Evolutionary conservation across 192 early-diverging fungal genomes (phyloP), one percentile per base, ranked within the genome.

Genomic region (Backusella tarrabulga): DNA sequence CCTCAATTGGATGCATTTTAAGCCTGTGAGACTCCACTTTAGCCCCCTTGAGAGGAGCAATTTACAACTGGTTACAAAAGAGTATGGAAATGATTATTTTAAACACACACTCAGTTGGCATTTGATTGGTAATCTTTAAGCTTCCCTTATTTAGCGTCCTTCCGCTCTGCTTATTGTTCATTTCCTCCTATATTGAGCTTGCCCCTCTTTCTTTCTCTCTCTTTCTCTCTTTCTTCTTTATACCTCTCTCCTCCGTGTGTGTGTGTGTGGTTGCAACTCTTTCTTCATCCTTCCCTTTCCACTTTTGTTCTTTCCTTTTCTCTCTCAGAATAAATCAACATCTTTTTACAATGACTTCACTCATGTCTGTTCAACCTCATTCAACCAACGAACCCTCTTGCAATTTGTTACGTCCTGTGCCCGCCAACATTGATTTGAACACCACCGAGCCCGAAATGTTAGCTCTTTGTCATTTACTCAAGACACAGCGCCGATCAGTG

Each of bases 361-460:
- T 72, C 23, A 29, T 72, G 42, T 40, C 71, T 46, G 21, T 8
- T 44, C 68, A 70, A 23, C 68, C 14, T 40, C 34, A 23, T 7
- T 36, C 35, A 70, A 23, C 68, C 70, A 40, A 41, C 23, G 38
- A 42, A 41, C 26, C 17, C 21, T 44, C 34, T 38, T 40, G 36
- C 46, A 15, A 9, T 26, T 29, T 29, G 9, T 32, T 52, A 44
- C 71, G 42, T 17, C 71, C 38, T 29, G 71, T 29, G 9, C 26
- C 7, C 12, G 54, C 8, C 26, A 72, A 44, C 4, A 19, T 26
- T 34, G 41, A 32, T 52, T 54, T 44, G 23, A 40, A 19, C 23
- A 72, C 29, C 21, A 72, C 71, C 11, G 71, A 72, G 7, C 71
- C 71, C 42, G 71, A 72, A 72, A 72, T 72, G 71, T 72, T 46